Evolutionary conservation across 768 basidiomycete genomes (phyloP).

Genomic region (Pisolithus microcarpus): DNA sequence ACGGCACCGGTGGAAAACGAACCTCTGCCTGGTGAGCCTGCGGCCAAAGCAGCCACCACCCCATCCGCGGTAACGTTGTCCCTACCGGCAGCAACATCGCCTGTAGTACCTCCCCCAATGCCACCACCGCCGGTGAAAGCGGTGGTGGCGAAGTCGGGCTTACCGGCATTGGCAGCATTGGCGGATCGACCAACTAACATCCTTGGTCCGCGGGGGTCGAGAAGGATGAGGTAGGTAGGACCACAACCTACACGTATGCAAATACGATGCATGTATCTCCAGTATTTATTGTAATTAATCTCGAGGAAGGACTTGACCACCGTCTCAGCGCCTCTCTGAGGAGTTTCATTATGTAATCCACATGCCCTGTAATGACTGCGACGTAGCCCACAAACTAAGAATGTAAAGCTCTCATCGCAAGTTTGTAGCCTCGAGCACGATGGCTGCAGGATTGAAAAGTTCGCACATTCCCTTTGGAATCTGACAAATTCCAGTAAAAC

Average conservation of each 20-base stretch:
- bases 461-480: constrained; percentile 15
- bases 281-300: background rate
- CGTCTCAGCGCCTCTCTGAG: background rate
- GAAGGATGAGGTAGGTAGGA: constrained; percentile 17
- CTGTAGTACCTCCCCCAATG: constrained; percentile 6
- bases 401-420: background rate
- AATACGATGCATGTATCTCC: background rate
- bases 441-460: constrained; percentile 73
- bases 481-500: background rate
- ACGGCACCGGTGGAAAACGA: constrained; percentile 16
- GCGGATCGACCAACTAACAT: constrained; percentile 30
- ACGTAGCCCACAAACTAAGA: too few species aligned
- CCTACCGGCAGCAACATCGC: constrained; percentile 26
- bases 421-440: constrained; percentile 18
- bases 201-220: constrained; percentile 26
- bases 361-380: too few species aligned
- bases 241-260: background rate
- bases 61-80: constrained; percentile 28
- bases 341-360: background rate
- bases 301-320: too few species aligned
- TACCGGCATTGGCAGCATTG: constrained; percentile 21
- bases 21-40: constrained; percentile 1
- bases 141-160: constrained; percentile 13
- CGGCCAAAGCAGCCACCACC: constrained; percentile 12
- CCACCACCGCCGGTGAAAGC: constrained; percentile 19